These are phyloP conservation scores for Talaromyces wortmannii DNA, from an alignment of 495 filamentous ascomycete genomes.

Conservation along the genomic window DNA sequence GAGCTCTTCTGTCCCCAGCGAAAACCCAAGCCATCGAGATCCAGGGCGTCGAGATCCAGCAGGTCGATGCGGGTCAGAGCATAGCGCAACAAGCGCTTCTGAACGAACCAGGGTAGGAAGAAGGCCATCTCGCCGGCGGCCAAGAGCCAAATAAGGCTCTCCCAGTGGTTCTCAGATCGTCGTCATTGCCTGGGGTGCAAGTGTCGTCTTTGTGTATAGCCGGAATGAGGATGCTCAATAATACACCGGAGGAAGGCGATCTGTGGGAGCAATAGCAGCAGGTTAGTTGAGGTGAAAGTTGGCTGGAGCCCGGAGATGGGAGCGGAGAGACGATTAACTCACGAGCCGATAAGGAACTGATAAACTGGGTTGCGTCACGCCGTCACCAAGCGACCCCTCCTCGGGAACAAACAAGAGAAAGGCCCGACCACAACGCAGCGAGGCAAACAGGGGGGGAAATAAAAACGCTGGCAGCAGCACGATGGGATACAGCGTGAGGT, in stretches of 20 bases:
- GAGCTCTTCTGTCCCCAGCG: constrained; percentile 68
- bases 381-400: too few relatives aligned
- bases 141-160: constrained; percentile 15
- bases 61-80: constrained; percentile 72
- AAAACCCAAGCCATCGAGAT: constrained; percentile 73
- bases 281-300: too few relatives aligned
- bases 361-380: too few relatives aligned
- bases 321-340: neutral
- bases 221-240: neutral
- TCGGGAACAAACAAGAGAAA: too few relatives aligned
- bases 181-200: neutral
- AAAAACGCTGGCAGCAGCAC: too few relatives aligned
- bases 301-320: neutral
- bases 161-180: neutral
- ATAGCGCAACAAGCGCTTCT: constrained; percentile 77
- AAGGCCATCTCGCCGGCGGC: constrained; percentile 30
- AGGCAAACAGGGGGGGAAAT: too few relatives aligned
- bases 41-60: constrained; percentile 72
- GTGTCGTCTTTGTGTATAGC: neutral
- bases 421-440: too few relatives aligned
- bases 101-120: constrained; percentile 71
- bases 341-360: neutral
- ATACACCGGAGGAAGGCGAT: too few relatives aligned
- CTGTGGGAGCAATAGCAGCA: too few relatives aligned
- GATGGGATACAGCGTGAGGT: too few relatives aligned